Percentiles rank a stretch among this genome's conserved stretches.
Evolutionary conservation across 148 eudicot genomes (phyloP).

Genomic region (Nepenthes mirabilis): DNA sequence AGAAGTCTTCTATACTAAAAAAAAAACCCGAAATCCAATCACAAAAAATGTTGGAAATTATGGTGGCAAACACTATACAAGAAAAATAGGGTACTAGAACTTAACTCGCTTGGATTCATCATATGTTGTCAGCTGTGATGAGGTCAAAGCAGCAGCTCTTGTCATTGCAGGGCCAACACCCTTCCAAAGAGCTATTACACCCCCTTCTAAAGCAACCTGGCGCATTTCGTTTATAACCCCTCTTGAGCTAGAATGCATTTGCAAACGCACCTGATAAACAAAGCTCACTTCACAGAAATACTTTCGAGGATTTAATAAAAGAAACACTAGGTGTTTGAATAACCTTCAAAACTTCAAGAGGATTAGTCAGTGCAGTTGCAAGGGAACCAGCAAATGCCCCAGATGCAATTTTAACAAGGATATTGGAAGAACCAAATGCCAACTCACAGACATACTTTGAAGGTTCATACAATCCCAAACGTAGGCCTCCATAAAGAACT

Average conservation of each 20-base stretch:
- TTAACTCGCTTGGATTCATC: slow-evolving; percentile 90
- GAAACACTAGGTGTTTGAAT: not conserved
- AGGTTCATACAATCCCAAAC: slow-evolving; percentile 97
- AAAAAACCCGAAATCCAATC: too few relatives aligned
- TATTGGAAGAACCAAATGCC: slow-evolving; percentile 88
- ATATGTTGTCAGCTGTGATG: slow-evolving; percentile 87
- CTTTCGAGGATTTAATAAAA: not conserved
- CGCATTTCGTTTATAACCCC: slow-evolving; percentile 50
- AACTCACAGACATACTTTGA: slow-evolving; percentile 71
- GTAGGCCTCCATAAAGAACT: slow-evolving; percentile 93
- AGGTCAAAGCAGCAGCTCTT: slow-evolving; percentile 84
- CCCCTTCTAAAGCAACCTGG: slow-evolving; percentile 65
- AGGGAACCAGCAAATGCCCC: slow-evolving; percentile 92
- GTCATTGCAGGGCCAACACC: slow-evolving; percentile 92
- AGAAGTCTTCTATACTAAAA: too few relatives aligned
- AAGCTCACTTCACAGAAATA: slow-evolving; percentile 1
- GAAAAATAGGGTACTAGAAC: slow-evolving; percentile 16
- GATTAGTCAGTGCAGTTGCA: slow-evolving; percentile 90
- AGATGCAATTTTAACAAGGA: slow-evolving; percentile 83
- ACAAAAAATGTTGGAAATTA: too few relatives aligned
- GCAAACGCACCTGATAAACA: slow-evolving; percentile 57
- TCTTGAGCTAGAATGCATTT: slow-evolving; percentile 46
- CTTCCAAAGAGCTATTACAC: slow-evolving; percentile 84
- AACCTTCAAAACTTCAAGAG: slow-evolving; percentile 88
- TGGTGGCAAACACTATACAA: not conserved